Base-by-base conservation (phyloP, 1,284 basidiomycete species). In the Cryptococcus neoformans region DNA sequence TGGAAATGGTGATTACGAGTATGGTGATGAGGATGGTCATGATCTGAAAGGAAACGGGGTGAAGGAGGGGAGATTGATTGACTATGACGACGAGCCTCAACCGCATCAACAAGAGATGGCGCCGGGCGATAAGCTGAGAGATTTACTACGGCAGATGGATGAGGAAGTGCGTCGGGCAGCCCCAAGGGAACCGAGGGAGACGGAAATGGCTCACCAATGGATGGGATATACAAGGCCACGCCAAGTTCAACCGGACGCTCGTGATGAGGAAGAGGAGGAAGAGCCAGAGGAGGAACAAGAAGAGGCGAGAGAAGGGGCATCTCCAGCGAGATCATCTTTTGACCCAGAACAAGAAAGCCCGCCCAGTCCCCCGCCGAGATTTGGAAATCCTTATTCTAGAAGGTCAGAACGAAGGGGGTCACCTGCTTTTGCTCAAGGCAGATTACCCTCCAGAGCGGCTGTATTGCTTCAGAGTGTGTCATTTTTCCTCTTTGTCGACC, bases 321-420 rank as follows among this genome's bases (percentile, higher is more conserved):
- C 9, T 21, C 28, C 28, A 28, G n/a, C 49, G 17, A 16, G 11
- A 10, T 37, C 37, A 5, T 38, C 14, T n/a, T 40, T 16, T 17
- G 12, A 21, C 12, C 39, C 28, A 7, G 16, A 50, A 38, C 59
- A 63, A 39, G 54, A 63, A 7, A 68, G 66, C 57, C 74, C 72
- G 10, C 72, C 74, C 6, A 68, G 68, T 11, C 74, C 74, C 1
- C 74, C 74, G 2, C 59, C 66, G 36, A 55, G 74, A 35, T 62
- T 74, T 37, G 55, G 54, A 16, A 74, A 71, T 52, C 64, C 72
- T 0, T 73, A 75, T 54, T 16, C 50, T 17, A 38, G 52, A 11
- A 58, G 62, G 46, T 49, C 58, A 52, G 51, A 44, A 60, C 58
- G 11, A 28, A 28, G 28, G 4, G 28, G 28, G 4, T 28, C 28